Conservation (phyloP, 208 protist species). For the Trypanosoma vivax region DNA sequence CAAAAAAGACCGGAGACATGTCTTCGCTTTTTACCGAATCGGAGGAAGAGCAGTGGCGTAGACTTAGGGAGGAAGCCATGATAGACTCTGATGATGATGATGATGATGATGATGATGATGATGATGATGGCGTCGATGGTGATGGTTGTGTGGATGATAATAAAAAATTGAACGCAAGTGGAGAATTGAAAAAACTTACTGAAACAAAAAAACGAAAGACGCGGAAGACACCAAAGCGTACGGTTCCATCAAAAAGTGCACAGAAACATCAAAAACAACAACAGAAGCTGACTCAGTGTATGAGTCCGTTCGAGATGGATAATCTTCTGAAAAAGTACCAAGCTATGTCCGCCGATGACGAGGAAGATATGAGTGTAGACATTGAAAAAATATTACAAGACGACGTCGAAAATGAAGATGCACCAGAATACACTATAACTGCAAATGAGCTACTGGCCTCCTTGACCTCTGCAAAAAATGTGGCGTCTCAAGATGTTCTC, state of each 20-base stretch:
- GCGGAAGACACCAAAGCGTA: conserved; percentile 14
- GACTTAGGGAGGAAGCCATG: conserved; percentile 41
- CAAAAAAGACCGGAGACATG: conserved; percentile 7
- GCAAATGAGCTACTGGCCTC: too few species aligned
- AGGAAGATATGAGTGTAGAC: conserved; percentile 38
- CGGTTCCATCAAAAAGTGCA: conserved; percentile 8
- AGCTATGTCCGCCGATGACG: conserved; percentile 23
- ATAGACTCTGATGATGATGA: conserved; percentile 42
- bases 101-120: conserved; percentile 23
- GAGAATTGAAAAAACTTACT: conserved; percentile 4
- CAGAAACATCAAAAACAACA: conserved; percentile 40
- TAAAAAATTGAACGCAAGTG: conserved; percentile 10
- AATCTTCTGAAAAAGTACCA: conserved; percentile 45
- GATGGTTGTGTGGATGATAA: too few species aligned
- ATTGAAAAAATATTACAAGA: conserved; percentile 42
- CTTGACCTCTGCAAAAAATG: too few species aligned
- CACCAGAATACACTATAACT: too few species aligned
- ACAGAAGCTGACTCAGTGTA: conserved; percentile 56
- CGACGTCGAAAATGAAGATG: conserved; percentile 26
- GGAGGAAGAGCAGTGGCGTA: conserved; percentile 57
- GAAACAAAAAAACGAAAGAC: conserved; percentile 24
- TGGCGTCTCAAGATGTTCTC: too few species aligned
- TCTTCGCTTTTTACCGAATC: conserved; percentile 16
- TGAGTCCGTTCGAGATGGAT: conserved; percentile 63
- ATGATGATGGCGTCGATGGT: conserved; percentile 11